Evolutionary conservation across 2,329 filamentous ascomycete species (phyloP).

Genomic region (Pseudomassariella vexata): DNA sequence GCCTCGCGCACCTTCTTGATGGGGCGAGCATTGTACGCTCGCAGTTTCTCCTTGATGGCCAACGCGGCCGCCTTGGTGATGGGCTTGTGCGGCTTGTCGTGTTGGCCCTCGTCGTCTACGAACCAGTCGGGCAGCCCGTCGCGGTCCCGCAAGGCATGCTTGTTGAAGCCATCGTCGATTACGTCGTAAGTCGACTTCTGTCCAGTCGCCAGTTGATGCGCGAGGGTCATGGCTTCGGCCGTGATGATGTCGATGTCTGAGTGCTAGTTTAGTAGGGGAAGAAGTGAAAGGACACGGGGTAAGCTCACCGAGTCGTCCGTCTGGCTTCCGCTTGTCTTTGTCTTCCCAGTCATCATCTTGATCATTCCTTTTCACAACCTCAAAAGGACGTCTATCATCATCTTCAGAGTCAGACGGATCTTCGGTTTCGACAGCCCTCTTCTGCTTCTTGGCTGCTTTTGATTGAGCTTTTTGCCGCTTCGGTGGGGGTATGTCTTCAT

Average conservation of each 20-base stretch:
- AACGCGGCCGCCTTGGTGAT: slow-evolving; percentile 83
- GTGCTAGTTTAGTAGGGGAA: slow-evolving; percentile 18
- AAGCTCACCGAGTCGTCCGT: slow-evolving; percentile 54
- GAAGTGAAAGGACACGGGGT: neutral
- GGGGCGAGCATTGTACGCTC: slow-evolving; percentile 87
- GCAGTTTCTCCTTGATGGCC: slow-evolving; percentile 91
- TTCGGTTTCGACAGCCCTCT: slow-evolving; percentile 11
- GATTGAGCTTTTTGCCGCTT: slow-evolving; percentile 13
- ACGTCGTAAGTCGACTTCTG: slow-evolving; percentile 74
- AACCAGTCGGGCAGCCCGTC: slow-evolving; percentile 98
- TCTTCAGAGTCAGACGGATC: slow-evolving; percentile 23
- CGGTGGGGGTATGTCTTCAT: slow-evolving; percentile 14
- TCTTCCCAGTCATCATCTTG: slow-evolving; percentile 59
- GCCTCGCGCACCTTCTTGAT: slow-evolving; percentile 99
- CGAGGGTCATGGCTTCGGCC: slow-evolving; percentile 97
- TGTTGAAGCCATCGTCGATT: slow-evolving; percentile 90
- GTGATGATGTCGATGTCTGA: slow-evolving; percentile 95
- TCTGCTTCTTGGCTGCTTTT: slow-evolving; percentile 13
- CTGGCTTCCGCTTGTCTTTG: slow-evolving; percentile 54
- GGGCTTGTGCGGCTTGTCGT: slow-evolving; percentile 82
- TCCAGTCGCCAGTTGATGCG: slow-evolving; percentile 84
- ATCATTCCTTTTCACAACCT: slow-evolving; percentile 50
- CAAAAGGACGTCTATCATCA: slow-evolving; percentile 47
- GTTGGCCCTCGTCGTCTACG: slow-evolving; percentile 80
- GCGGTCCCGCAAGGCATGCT: slow-evolving; percentile 80